A percentile compares a stretch with the other conserved stretches of the same genome.
Evolutionary conservation across 2,329 filamentous ascomycete species (phyloP).

Genomic region (Volutella citrinella): DNA sequence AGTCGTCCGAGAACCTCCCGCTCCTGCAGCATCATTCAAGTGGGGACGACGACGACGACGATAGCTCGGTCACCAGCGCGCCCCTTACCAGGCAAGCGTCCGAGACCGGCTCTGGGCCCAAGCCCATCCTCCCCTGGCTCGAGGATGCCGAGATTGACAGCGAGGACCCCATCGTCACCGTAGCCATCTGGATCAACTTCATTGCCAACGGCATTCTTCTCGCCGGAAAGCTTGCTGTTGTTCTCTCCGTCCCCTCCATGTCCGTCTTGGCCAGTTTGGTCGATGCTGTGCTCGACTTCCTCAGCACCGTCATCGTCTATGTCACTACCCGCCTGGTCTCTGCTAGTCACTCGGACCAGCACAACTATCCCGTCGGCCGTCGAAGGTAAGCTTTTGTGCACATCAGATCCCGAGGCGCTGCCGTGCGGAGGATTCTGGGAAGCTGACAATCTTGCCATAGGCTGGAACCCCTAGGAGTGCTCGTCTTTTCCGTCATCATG

Average conservation of each 20-base stretch:
- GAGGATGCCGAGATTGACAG: slow-evolving; percentile 72
- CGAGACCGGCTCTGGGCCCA: slow-evolving; percentile 34
- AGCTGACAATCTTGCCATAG: too few species aligned
- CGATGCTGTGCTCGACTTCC: slow-evolving; percentile 76
- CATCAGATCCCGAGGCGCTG: not conserved
- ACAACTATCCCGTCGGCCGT: slow-evolving; percentile 75
- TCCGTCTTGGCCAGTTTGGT: slow-evolving; percentile 78
- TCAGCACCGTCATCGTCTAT: slow-evolving; percentile 80
- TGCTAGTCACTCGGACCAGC: slow-evolving; percentile 64
- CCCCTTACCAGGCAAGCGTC: too few species aligned
- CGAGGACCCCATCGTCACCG: slow-evolving; percentile 70
- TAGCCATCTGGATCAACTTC: slow-evolving; percentile 86
- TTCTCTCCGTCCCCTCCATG: slow-evolving; percentile 74
- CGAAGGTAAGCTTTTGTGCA: slow-evolving; percentile 41
- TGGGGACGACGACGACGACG: slow-evolving; percentile 43
- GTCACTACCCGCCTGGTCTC: slow-evolving; percentile 70
- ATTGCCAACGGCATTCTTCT: slow-evolving; percentile 74
- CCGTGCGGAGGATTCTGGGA: too few species aligned
- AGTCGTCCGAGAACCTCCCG: slow-evolving; percentile 66
- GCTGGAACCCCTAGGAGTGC: slow-evolving; percentile 74
- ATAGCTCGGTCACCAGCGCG: slow-evolving; percentile 35
- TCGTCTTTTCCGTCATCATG: slow-evolving; percentile 84
- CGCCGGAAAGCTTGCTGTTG: slow-evolving; percentile 72
- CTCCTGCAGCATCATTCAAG: too few species aligned
- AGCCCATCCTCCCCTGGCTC: slow-evolving; percentile 64